phyloP scores from a whole-genome alignment of 257 asterid species.

The Solanum lycopersicoides region DNA sequence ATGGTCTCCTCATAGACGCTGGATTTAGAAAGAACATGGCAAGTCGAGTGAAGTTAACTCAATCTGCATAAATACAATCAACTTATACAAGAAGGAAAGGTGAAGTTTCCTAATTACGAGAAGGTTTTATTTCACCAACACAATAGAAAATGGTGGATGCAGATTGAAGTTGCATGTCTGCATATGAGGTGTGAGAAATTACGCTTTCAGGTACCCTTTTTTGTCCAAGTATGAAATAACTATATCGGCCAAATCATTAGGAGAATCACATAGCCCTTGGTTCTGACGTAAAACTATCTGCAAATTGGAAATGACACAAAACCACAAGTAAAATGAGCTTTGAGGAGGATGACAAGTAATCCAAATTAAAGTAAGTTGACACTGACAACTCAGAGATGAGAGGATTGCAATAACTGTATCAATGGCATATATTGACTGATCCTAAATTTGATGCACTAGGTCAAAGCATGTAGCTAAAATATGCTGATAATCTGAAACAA shows the following conservation, averaged over 20 bases:
- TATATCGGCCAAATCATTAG: constrained; percentile 56
- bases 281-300: constrained; percentile 72
- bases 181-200: not conserved
- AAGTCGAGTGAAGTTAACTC: not conserved
- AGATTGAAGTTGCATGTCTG: not conserved
- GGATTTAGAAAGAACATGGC: not conserved
- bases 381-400: not conserved
- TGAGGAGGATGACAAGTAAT: not conserved
- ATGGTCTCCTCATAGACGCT: not conserved
- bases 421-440: not conserved
- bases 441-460: not conserved
- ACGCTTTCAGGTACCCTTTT: constrained; percentile 64
- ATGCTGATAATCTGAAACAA: not conserved
- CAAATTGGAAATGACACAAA: not conserved
- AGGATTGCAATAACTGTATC: not conserved
- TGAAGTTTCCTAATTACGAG: not conserved
- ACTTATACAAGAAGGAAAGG: not conserved
- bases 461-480: not conserved
- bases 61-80: not conserved
- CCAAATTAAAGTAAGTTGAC: not conserved
- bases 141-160: not conserved
- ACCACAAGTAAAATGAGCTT: not conserved
- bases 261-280: constrained; percentile 53
- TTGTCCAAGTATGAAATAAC: constrained; percentile 61
- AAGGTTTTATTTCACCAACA: not conserved